phyloP scores from a whole-genome alignment of 495 filamentous ascomycete species.

The Lasiosphaeria miniovina region DNA sequence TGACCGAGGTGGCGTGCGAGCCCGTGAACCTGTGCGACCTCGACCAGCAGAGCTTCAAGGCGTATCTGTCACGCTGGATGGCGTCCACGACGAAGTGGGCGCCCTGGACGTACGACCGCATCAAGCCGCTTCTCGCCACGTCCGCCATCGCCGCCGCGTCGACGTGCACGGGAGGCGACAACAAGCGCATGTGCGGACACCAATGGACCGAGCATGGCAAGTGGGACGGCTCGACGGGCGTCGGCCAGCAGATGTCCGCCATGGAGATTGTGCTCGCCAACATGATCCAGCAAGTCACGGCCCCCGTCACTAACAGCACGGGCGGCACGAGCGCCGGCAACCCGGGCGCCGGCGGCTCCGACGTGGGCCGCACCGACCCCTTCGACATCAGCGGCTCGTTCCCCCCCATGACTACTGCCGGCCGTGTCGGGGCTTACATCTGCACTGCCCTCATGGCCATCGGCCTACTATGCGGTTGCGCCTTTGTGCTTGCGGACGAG shows the following conservation, averaged over 20 bases:
- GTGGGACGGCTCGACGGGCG: slow-evolving; percentile 57
- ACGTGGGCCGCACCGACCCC: slow-evolving; percentile 33
- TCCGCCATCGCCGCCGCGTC: slow-evolving; percentile 65
- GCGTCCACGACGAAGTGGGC: slow-evolving; percentile 67
- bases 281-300: slow-evolving; percentile 42
- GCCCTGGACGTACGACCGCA: slow-evolving; percentile 56
- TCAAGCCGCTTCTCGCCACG: slow-evolving; percentile 60
- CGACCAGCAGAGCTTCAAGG: slow-evolving; percentile 80
- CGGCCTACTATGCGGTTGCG: slow-evolving; percentile 27
- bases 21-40: slow-evolving; percentile 57
- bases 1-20: slow-evolving; percentile 75
- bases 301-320: slow-evolving; percentile 60
- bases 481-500: slow-evolving; percentile 41
- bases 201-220: slow-evolving; percentile 57
- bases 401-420: slow-evolving; percentile 44
- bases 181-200: slow-evolving; percentile 65
- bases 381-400: slow-evolving; percentile 14
- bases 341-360: slow-evolving; percentile 57
- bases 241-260: slow-evolving; percentile 70
- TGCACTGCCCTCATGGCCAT: slow-evolving; percentile 49
- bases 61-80: slow-evolving; percentile 74
- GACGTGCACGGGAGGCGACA: slow-evolving; percentile 58
- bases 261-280: slow-evolving; percentile 64
- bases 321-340: slow-evolving; percentile 77
- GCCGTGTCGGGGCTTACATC: slow-evolving; percentile 60